Conservation (phyloP, 108 stramenopile genomes). For the Fistulifera solaris region DNA sequence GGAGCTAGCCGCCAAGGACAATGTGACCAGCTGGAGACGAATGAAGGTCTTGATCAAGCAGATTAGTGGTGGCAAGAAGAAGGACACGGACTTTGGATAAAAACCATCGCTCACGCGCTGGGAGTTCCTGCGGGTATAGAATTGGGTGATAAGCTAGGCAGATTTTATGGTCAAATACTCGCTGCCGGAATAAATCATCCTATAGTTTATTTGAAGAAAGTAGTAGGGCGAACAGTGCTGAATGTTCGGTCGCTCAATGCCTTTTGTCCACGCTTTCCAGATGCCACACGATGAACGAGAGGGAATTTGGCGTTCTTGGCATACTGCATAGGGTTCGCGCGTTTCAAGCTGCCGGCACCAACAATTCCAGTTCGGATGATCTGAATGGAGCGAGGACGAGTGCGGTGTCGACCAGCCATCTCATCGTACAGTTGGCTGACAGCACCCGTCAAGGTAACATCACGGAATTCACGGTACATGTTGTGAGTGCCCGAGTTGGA, state of each 20-base stretch:
- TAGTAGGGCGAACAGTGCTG: conserved; percentile 73
- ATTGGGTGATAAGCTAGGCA: neutral
- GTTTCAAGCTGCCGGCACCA: conserved; percentile 83
- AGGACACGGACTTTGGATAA: conserved; percentile 68
- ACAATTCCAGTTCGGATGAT: conserved; percentile 96
- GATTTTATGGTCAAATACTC: too few species aligned
- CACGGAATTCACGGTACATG: conserved; percentile 99
- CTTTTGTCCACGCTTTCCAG: conserved; percentile 87
- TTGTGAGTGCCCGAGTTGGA: conserved; percentile 99
- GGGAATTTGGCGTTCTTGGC: conserved; percentile 96
- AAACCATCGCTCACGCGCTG: conserved; percentile 65
- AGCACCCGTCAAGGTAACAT: conserved; percentile 91
- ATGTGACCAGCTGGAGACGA: conserved; percentile 45
- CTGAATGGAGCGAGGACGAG: conserved; percentile 97
- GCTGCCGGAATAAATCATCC: too few species aligned
- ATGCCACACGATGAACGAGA: conserved; percentile 90
- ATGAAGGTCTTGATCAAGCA: conserved; percentile 60
- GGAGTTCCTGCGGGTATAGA: conserved; percentile 59
- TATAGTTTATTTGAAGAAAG: conserved; percentile 64
- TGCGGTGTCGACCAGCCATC: conserved; percentile 99
- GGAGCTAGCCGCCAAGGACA: conserved; percentile 34
- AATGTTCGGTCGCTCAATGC: conserved; percentile 68
- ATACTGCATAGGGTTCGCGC: conserved; percentile 88
- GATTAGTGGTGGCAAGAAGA: conserved; percentile 83
- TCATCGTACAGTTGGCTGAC: conserved; percentile 98